These are phyloP conservation scores for Rhodotorula diobovata DNA, from an alignment of 768 basidiomycete genomes.

Conservation along the genomic window DNA sequence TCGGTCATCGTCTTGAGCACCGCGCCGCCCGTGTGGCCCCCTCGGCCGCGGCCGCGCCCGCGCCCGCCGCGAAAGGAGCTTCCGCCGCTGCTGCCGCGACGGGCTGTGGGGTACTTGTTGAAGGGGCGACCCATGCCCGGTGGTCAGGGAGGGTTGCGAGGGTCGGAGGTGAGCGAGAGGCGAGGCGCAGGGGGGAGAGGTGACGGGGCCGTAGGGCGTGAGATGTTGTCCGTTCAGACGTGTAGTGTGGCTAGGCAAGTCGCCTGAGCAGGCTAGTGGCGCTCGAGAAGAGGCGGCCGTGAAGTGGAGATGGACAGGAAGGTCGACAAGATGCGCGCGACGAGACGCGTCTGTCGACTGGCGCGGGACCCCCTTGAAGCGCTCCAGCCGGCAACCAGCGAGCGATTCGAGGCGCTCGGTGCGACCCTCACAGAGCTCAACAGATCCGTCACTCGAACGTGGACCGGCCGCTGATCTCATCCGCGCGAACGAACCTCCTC, in stretches of 20 bases:
- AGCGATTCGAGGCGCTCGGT: too few species aligned
- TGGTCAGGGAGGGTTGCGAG: background rate
- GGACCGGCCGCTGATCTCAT: too few species aligned
- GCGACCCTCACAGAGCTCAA: too few species aligned
- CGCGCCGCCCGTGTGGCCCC: conserved; percentile 42
- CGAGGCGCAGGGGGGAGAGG: too few species aligned
- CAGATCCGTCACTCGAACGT: too few species aligned
- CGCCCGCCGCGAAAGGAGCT: conserved; percentile 6
- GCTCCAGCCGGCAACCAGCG: too few species aligned
- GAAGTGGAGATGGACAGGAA: conserved; percentile 2
- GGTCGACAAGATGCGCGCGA: conserved; percentile 10
- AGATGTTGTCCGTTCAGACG: too few species aligned
- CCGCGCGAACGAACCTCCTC: too few species aligned
- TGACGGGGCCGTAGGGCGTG: background rate
- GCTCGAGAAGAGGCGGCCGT: too few species aligned
- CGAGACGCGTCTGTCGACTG: background rate
- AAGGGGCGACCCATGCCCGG: conserved; percentile 28
- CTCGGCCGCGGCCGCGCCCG: conserved; percentile 28
- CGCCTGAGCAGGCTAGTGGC: too few species aligned
- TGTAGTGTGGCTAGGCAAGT: too few species aligned
- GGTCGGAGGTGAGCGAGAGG: background rate
- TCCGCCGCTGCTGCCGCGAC: conserved; percentile 12
- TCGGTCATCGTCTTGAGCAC: conserved; percentile 29
- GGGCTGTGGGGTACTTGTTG: conserved; percentile 28
- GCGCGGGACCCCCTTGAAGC: too few species aligned